Evolutionary conservation across 2,329 filamentous ascomycete species (phyloP).

Genomic region (Aspergillus fumigatus): DNA sequence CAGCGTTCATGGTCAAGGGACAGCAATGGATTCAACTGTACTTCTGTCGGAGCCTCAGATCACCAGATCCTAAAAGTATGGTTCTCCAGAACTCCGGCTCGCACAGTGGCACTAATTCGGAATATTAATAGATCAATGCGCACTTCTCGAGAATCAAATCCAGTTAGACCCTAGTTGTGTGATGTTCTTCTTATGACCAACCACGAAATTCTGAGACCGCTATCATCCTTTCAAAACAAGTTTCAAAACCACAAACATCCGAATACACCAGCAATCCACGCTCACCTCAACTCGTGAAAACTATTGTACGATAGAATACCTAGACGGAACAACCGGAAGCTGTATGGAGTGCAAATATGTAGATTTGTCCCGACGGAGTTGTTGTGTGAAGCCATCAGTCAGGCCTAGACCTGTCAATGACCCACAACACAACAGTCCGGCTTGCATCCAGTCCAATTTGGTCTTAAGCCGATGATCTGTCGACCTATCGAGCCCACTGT

Average conservation of each 20-base stretch:
- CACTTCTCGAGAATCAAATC: not conserved
- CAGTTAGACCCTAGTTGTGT: not conserved
- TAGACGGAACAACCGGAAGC: not conserved
- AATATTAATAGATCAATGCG: not conserved
- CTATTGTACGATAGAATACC: not conserved
- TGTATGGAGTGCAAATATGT: not conserved
- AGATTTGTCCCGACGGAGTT: not conserved
- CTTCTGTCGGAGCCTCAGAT: not conserved
- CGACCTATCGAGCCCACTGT: not conserved
- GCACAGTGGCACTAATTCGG: not conserved
- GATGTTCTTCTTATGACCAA: not conserved
- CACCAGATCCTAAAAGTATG: not conserved
- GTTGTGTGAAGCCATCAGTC: not conserved
- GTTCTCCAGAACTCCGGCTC: not conserved
- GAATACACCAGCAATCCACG: too few species aligned
- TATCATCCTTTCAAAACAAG: not conserved
- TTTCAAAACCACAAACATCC: not conserved
- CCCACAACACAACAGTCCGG: slow-evolving; percentile 3
- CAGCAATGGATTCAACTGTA: too few species aligned
- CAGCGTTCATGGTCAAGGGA: not conserved
- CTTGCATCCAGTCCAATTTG: not conserved
- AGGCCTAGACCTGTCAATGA: slow-evolving; percentile 9
- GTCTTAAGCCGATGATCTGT: not conserved
- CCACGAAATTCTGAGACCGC: too few species aligned
- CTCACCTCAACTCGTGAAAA: not conserved